Evolutionary conservation across 352 stramenopile species (phyloP), one percentile per base, ranked within the genome.

Genomic region (Pythium chondricola): DNA sequence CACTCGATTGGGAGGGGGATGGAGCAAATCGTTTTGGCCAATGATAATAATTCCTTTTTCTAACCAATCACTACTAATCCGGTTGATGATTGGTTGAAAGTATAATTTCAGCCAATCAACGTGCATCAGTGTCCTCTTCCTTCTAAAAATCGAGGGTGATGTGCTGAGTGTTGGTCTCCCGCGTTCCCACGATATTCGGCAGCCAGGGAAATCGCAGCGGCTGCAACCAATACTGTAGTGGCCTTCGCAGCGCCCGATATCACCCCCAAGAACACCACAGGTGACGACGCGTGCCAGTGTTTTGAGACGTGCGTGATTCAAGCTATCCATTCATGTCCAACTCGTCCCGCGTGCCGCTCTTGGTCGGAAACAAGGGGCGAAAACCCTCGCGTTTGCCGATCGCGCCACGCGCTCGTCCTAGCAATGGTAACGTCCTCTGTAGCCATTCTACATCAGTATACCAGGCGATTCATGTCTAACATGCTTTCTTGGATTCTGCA

Each of bases 321-420:
- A 21, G 45, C 45, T 56, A 46, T 26, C 22, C 45, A 59, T 50
- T 26, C 35, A 81, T 81, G 70, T 65, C 70, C 22, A 53, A 51
- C 20, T 26, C 63, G 53, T 85, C 75, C 42, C 81, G 81, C 25
- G 81, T 93, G 39, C 81, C 81, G 56, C 68, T 93, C 46, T 58
- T 93, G 31, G 62, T 86, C 10, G 82, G 82, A 51, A 81, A 71
- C 58, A 86, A 86, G 43, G 54, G 65, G 37, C 72, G 78, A 52
- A 90, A 89, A 60, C 70, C 76, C 1, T 77, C 74, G 42, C 74
- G 80, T 2, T 49, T 85, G 36, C 72, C 80, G 32, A 88, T 88
- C 56, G 73, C 67, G 11, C 80, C 80, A 21, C 66, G 74, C 20
- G 69, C 71, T 10, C 83, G 77, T 39, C 75, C 77, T 5, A 75